These are phyloP conservation scores for Vigna unguiculata DNA, from an alignment of 306 rosid species.

Conservation along the genomic window DNA sequence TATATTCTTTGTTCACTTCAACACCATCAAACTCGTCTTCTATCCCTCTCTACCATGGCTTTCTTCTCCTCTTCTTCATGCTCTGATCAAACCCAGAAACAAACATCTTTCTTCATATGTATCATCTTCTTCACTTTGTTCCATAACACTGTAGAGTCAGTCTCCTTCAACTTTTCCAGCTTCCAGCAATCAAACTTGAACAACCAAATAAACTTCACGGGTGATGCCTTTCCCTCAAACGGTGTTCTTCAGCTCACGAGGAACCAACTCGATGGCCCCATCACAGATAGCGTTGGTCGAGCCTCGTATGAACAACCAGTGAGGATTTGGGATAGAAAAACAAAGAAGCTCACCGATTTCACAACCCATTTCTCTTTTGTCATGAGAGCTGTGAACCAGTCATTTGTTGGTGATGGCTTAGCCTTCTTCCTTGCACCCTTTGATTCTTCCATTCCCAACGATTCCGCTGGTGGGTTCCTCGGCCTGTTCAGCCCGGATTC, in stretches of 20 bases:
- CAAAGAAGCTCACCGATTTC: slow-evolving; percentile 62
- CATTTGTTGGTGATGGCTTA: slow-evolving; percentile 61
- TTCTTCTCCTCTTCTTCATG: slow-evolving; percentile 33
- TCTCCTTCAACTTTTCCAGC: slow-evolving; percentile 58
- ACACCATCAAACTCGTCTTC: slow-evolving; percentile 15
- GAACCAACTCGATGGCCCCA: slow-evolving; percentile 55
- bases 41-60: slow-evolving; percentile 45
- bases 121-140: slow-evolving; percentile 36
- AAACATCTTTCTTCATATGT: neutral
- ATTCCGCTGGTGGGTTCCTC: slow-evolving; percentile 68
- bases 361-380: slow-evolving; percentile 76
- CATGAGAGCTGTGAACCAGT: slow-evolving; percentile 37
- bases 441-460: slow-evolving; percentile 53
- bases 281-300: slow-evolving; percentile 63
- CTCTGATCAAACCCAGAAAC: slow-evolving; percentile 26
- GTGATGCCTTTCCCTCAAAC: slow-evolving; percentile 58
- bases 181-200: slow-evolving; percentile 48
- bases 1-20: slow-evolving; percentile 28
- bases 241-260: slow-evolving; percentile 67
- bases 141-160: slow-evolving; percentile 41
- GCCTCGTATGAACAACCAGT: slow-evolving; percentile 60
- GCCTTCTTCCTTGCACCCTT: slow-evolving; percentile 73
- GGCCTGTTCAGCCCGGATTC: slow-evolving; percentile 53
- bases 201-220: slow-evolving; percentile 45
- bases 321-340: slow-evolving; percentile 61